Percentiles rank a stretch among this genome's conserved stretches.
These are phyloP conservation scores for Corymbia citriodora DNA, from an alignment of 441 rosid species.

Conservation along the genomic window DNA sequence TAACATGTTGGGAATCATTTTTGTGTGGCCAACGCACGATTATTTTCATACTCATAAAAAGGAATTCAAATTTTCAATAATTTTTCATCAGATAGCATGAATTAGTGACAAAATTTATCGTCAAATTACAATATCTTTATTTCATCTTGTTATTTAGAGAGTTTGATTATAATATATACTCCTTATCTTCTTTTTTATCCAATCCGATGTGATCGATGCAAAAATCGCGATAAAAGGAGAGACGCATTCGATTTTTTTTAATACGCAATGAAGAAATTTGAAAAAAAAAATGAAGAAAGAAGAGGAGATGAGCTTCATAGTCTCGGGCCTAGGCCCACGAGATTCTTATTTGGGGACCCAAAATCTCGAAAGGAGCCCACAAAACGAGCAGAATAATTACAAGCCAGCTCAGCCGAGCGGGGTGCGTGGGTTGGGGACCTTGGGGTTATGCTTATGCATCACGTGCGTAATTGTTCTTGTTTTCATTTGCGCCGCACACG, in stretches of 20 bases:
- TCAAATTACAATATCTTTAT: neutral
- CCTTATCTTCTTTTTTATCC: neutral
- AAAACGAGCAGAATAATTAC: neutral
- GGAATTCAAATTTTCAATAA: too few species aligned
- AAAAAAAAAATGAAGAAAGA: neutral
- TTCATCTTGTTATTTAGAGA: neutral
- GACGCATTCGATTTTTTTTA: neutral
- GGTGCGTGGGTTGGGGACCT: neutral
- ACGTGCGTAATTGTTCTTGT: neutral
- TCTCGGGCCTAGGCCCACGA: neutral
- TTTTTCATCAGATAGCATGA: neutral
- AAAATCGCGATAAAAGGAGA: neutral
- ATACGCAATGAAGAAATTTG: neutral
- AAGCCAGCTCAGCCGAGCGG: neutral
- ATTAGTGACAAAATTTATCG: neutral
- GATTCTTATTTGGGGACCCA: neutral
- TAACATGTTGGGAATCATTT: neutral
- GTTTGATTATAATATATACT: neutral
- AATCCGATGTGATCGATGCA: neutral
- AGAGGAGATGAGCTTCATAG: neutral
- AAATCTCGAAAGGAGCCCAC: neutral
- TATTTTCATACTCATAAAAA: neutral
- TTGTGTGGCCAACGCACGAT: neutral
- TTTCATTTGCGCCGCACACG: neutral
- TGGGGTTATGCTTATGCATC: neutral